Base-by-base conservation (phyloP, 2,329 filamentous ascomycete species). In the Phyllosticta citribraziliensis region DNA sequence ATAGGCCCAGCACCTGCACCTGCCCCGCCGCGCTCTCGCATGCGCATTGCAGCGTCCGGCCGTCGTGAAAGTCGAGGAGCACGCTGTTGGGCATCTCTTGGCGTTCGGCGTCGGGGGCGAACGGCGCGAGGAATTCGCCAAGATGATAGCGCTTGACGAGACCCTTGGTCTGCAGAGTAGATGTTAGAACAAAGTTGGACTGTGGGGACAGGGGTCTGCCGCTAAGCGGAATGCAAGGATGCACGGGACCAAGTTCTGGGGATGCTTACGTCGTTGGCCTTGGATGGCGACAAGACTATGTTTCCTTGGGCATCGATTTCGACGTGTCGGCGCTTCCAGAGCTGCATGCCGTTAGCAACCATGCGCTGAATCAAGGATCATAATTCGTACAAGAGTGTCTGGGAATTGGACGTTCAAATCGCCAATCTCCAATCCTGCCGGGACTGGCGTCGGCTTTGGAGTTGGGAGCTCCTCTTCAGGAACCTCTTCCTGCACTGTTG, bases 331-430 rank as follows among this genome's bases (percentile, higher is more conserved):
- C 93, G 88, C 78, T 97, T 99, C 94, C 94, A 99, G 12, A 99
- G 81, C 77, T 80, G 60, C 33, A 5, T 9, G 11, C 10, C 1
- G 55, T 67, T 64, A 67, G 63, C 55, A 58, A 14, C 27, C 19
- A 25, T n/a, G 8, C 11, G 58, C 3, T 5, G 25, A 11, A 1
- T 1, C 9, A 55, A 5, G 22, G 20, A 52, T 17, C 9, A 40
- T 10, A 27, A n/a, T 55, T 70, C 78, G 69, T 72, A 80, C 78
- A 55, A 99, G 80, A 60, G 91, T 96, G 71, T 97, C 93, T 0
- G 94, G 94, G 72, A 99, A 97, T 72, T 99, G 94, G 11, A 97
- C 89, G 68, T 99, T 97, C 65, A 99, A 87, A 69, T 97, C 90
- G 56, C 92, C 91, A 73, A 96, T 82, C 64, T 88, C 86, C 3